These are phyloP conservation scores for Leishmania guyanensis DNA, from an alignment of 208 protist genomes.

Conservation along the genomic window DNA sequence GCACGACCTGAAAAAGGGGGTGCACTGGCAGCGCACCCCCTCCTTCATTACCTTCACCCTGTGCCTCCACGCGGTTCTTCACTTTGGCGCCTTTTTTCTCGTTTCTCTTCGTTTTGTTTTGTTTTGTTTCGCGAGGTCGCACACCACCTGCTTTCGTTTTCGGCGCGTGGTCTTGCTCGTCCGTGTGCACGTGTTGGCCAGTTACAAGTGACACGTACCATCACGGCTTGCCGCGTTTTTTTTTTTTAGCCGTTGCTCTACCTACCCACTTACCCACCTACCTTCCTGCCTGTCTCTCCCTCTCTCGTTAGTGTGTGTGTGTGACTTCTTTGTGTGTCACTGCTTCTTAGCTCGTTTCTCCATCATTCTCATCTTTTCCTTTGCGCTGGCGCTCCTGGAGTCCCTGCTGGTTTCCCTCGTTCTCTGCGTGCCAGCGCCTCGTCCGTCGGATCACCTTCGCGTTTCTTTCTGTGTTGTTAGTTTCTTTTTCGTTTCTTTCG, in stretches of 20 bases:
- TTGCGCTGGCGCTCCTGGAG: not conserved
- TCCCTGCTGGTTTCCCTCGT: not conserved
- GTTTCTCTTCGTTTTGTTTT: constrained; percentile 1
- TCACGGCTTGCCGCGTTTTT: not conserved
- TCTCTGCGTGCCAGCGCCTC: not conserved
- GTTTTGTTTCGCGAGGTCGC: not conserved
- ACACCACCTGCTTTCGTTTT: not conserved
- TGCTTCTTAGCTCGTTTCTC: not conserved
- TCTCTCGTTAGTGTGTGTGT: not conserved
- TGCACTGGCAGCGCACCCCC: not conserved
- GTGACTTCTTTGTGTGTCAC: not conserved
- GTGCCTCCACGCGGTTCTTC: not conserved
- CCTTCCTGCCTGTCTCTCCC: not conserved
- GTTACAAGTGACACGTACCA: not conserved
- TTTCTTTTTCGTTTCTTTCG: not conserved
- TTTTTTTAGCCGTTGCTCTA: not conserved
- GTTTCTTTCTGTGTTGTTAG: not conserved
- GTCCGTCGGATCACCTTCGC: not conserved
- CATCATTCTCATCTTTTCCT: not conserved
- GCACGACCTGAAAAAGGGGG: not conserved
- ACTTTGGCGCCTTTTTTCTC: not conserved
- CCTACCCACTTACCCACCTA: too few relatives aligned
- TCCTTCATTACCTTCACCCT: not conserved
- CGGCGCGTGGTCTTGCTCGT: not conserved
- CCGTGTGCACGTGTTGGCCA: not conserved